Evolutionary conservation across 2,329 filamentous ascomycete species (phyloP), one percentile per base, ranked within the genome.

Genomic region (Alternaria incomplexa): DNA sequence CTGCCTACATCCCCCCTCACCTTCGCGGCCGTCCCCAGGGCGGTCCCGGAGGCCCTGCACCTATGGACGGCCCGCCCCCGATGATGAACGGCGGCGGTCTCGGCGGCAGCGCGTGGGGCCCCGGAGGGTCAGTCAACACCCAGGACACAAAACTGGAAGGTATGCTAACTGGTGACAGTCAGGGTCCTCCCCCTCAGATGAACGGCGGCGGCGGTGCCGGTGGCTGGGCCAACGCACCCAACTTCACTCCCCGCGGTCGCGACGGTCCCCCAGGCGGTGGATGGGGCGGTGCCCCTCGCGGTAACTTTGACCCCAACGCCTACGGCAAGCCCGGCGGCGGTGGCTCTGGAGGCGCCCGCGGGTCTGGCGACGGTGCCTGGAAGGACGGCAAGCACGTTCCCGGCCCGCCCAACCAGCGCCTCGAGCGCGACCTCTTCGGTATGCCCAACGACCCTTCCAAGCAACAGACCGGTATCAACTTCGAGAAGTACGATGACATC

Each of bases 401-500:
- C 64, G 96, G 96, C 62, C 93, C 94, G 67, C 82, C 90, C 73
- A 98, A 98, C 85, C 87, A 90, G 68, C 93, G 95, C 73, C 71
- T 97, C 50, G 96, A 99, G 88, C 94, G 94, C 74, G 96, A 99
- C 79, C 91, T 99, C 56, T 99, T 97, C 81, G 96, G 96, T 77
- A 86, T 91, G 54, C 85, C 90, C 73, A 95, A 98, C 81, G 96
- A 98, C 78, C 93, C 95, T 67, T 89, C 91, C 71, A 98, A 97
- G 87, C 92, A 97, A 82, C 92, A 96, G 77, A 97, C 93, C 32
- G 96, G 96, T 83, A 98, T 99, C 91, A 99, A 99, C 88, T 99
- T 99, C 81, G 91, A 97, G 85, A 99, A 99, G 87, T 99, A 99
- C 84, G 96, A 99, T 79, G 96, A 99, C 82, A 99, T 99, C 71